Evolutionary conservation across 2,329 filamentous ascomycete species (phyloP), one percentile per base, ranked within the genome.

Genomic region (Didymosphaeria variabile): DNA sequence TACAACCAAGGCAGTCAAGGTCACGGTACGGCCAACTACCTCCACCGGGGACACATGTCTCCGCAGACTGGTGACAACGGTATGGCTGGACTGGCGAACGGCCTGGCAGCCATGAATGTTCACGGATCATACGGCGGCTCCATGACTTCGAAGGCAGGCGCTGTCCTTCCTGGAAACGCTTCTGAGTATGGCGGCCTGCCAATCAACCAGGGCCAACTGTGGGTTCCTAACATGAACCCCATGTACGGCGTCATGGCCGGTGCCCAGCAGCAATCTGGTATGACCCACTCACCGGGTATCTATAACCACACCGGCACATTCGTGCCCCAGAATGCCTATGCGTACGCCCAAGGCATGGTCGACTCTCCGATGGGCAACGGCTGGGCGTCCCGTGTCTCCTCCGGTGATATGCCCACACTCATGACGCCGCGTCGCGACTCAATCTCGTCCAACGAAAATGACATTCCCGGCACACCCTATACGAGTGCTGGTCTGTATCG

Each of bases 361-460:
- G 80, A 83, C 56, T 82, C 78, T 71, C 81, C 82, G 7, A 75
- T 84, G 67, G 81, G 72, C 38, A 72, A 79, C 15, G 78, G 75
- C 64, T 84, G 82, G 83, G 79, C 82, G 17, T 73, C 75, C 34
- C 79, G 79, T 45, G 79, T 81, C 61, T 78, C 81, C 5, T 82
- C 79, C 19, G 79, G 76, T 9, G 82, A 83, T 32, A 80, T 84
- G 61, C 83, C 83, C 5, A 80, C 82, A 9, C 76, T 85, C 54
- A 81, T 84, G 77, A 84, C 82, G 19, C 82, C 82, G 52, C 82
- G 83, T 40, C 82, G 83, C 51, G 82, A 83, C 65, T 84, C 83
- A 8, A 76, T 83, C 64, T 85, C 83, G 5, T 84, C 83, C 36
- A 84, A 83, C 67, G 83, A 84, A 78, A 82, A 84, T 59, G 82